A percentile compares a stretch with the other conserved stretches of the same genome.
Evolutionary conservation across 2,329 filamentous ascomycete species (phyloP).

Genomic region (Beauveria brongniartii): DNA sequence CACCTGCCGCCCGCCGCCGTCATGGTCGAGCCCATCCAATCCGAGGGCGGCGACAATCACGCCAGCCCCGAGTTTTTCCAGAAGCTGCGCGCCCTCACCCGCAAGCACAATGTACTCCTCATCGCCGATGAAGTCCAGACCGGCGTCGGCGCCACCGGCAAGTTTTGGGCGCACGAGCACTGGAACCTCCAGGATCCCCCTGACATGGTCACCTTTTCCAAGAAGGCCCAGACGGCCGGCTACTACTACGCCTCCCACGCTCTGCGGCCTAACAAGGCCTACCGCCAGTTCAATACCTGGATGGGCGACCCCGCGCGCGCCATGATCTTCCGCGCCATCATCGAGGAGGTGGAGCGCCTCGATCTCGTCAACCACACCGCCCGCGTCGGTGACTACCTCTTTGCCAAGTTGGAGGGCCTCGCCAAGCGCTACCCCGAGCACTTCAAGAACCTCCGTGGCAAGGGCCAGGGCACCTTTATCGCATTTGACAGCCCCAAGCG

Average conservation of each 20-base stretch:
- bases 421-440: slow-evolving; percentile 64
- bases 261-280: slow-evolving; percentile 82
- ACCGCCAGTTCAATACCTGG: slow-evolving; percentile 96
- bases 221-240: slow-evolving; percentile 89
- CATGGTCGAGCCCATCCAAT: slow-evolving; percentile 85
- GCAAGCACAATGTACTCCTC: slow-evolving; percentile 68
- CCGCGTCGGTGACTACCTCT: slow-evolving; percentile 71
- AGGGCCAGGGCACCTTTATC: slow-evolving; percentile 85
- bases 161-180: slow-evolving; percentile 96
- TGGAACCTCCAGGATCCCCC: slow-evolving; percentile 74
- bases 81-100: slow-evolving; percentile 70
- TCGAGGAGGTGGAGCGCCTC: slow-evolving; percentile 68
- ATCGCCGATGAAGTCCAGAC: slow-evolving; percentile 96
- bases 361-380: slow-evolving; percentile 76
- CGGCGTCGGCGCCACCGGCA: slow-evolving; percentile 83
- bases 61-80: slow-evolving; percentile 82
- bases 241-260: slow-evolving; percentile 82
- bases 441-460: slow-evolving; percentile 76
- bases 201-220: slow-evolving; percentile 91
- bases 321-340: slow-evolving; percentile 78
- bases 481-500: slow-evolving; percentile 79
- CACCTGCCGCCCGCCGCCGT: slow-evolving; percentile 74
- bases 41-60: slow-evolving; percentile 92
- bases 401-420: slow-evolving; percentile 57
- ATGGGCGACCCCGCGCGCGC: slow-evolving; percentile 87